phyloP scores from a whole-genome alignment of 140 eudicot species.

The Cichorium intybus region DNA sequence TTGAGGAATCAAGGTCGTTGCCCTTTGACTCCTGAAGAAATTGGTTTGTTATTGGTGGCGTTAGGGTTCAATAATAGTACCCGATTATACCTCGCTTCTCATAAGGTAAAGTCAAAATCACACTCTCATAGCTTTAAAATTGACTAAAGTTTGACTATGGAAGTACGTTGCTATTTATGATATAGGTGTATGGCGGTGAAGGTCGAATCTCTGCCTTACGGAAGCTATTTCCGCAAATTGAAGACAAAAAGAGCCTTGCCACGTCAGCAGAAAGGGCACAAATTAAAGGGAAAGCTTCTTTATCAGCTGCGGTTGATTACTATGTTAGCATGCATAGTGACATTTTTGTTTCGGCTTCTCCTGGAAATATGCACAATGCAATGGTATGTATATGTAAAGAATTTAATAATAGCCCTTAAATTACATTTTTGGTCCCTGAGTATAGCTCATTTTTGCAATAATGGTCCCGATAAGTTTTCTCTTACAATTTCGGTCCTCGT shows the following conservation, averaged over 20 bases:
- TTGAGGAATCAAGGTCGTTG: constrained; percentile 88
- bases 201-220: constrained; percentile 73
- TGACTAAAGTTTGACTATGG: background rate
- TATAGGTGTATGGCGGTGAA: constrained; percentile 90
- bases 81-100: constrained; percentile 94
- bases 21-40: constrained; percentile 96
- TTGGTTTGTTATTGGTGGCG: constrained; percentile 81
- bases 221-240: constrained; percentile 71
- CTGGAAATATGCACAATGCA: constrained; percentile 98
- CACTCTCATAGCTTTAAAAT: no score
- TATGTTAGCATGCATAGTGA: constrained; percentile 92
- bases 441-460: background rate
- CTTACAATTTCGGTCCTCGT: no score
- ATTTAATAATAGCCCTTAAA: no score
- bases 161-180: background rate
- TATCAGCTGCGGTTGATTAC: constrained; percentile 92
- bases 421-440: background rate
- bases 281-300: constrained; percentile 90
- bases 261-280: constrained; percentile 69
- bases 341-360: constrained; percentile 92
- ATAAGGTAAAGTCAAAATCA: constrained; percentile 50
- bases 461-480: no score
- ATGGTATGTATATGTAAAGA: constrained; percentile 46
- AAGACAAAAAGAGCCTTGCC: constrained; percentile 89
- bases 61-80: constrained; percentile 82